These are phyloP conservation scores for Odontarrhena argentea DNA, from an alignment of 345 rosid species.

Conservation along the genomic window DNA sequence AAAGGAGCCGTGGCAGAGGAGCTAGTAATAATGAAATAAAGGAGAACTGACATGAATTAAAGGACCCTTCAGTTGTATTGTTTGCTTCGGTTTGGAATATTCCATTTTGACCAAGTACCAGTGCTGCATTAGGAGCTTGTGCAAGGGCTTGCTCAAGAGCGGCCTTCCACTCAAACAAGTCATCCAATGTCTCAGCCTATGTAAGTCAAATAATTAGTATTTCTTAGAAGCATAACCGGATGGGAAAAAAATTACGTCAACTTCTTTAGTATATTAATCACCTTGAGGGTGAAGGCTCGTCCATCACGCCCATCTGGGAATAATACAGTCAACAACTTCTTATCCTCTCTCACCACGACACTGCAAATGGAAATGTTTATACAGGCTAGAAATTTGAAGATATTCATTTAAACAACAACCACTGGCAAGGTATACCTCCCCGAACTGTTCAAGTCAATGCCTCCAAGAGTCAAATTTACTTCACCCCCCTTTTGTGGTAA, in stretches of 20 bases:
- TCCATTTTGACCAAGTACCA: conserved; percentile 89
- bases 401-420: conserved; percentile 21
- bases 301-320: conserved; percentile 99
- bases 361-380: conserved; percentile 51
- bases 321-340: conserved; percentile 86
- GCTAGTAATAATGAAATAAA: conserved; percentile 1
- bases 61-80: conserved; percentile 77
- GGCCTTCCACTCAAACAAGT: conserved; percentile 89
- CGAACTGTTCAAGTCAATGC: conserved; percentile 94
- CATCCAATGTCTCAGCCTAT: conserved; percentile 92
- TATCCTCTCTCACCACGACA: conserved; percentile 95
- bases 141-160: conserved; percentile 91
- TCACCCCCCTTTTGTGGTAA: conserved; percentile 93
- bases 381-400: conserved; percentile 33
- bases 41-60: conserved; percentile 72
- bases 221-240: conserved; percentile 22
- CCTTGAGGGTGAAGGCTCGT: conserved; percentile 99
- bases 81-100: conserved; percentile 76
- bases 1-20: conserved; percentile 12
- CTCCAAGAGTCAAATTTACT: conserved; percentile 93
- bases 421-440: conserved; percentile 64
- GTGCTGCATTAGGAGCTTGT: conserved; percentile 96
- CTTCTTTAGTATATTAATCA: conserved; percentile 37
- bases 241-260: conserved; percentile 19
- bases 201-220: conserved; percentile 27